Conservation (phyloP, 2,329 filamentous ascomycete genomes). For the Neophaeococcomyces mojaviensis region DNA sequence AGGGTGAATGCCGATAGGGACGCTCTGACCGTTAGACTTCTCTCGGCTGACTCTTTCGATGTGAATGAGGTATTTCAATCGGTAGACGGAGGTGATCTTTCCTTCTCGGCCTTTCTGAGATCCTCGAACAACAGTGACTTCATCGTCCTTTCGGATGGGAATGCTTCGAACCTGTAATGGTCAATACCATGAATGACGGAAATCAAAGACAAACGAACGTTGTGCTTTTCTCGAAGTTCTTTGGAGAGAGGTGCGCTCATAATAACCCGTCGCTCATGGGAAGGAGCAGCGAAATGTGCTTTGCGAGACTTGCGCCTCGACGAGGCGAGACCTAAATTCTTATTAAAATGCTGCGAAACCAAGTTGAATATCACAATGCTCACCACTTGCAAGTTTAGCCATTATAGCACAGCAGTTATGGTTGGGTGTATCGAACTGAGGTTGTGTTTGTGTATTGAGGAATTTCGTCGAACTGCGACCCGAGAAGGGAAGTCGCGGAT, state of each 20-base stretch:
- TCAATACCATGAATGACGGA: conserved; percentile 1
- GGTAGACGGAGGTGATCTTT: conserved; percentile 96
- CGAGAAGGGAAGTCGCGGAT: too few relatives aligned
- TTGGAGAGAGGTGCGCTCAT: conserved; percentile 95
- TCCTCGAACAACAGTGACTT: conserved; percentile 87
- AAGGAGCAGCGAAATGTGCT: conserved; percentile 93
- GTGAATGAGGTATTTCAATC: conserved; percentile 96
- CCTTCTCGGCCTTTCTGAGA: conserved; percentile 96
- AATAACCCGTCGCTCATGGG: conserved; percentile 87
- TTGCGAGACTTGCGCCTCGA: conserved; percentile 98
- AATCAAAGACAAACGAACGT: conserved; percentile 53
- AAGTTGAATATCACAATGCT: background rate
- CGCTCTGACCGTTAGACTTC: conserved; percentile 94
- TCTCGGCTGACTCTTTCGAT: conserved; percentile 93
- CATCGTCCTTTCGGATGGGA: conserved; percentile 95
- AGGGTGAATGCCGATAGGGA: conserved; percentile 88
- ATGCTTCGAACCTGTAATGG: conserved; percentile 73
- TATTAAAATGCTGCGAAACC: background rate
- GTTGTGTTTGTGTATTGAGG: background rate
- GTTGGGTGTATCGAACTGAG: background rate
- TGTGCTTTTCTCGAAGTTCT: conserved; percentile 98
- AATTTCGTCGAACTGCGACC: background rate
- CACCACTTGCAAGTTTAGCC: conserved; percentile 6
- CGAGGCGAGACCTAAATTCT: conserved; percentile 44
- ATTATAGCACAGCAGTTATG: background rate